These are phyloP conservation scores for Populus trichocarpa DNA, from an alignment of 441 rosid species.

Conservation along the genomic window DNA sequence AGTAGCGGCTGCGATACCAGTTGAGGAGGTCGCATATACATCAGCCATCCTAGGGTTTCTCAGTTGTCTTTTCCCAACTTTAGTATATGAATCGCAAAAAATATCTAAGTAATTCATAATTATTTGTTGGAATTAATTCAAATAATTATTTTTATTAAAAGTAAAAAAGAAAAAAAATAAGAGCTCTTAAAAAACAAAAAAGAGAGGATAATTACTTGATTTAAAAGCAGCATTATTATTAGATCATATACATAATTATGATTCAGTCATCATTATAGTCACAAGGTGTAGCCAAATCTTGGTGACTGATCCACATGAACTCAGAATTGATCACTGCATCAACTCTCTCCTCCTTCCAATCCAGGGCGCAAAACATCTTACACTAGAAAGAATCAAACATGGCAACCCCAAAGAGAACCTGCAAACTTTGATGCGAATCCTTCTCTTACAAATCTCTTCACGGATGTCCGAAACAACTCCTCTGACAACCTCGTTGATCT, in stretches of 20 bases:
- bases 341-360: slow-evolving; percentile 15
- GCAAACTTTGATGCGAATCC: slow-evolving; percentile 28
- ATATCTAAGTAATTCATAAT: too few species aligned
- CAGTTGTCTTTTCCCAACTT: too few species aligned
- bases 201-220: too few species aligned
- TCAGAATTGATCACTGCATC: neutral
- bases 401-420: slow-evolving; percentile 31
- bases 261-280: neutral
- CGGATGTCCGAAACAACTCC: slow-evolving; percentile 16
- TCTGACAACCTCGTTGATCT: slow-evolving; percentile 22
- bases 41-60: too few species aligned
- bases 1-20: too few species aligned
- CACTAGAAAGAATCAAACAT: slow-evolving; percentile 14
- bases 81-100: too few species aligned
- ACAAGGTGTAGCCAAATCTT: neutral
- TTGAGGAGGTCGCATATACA: too few species aligned
- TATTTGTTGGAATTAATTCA: too few species aligned
- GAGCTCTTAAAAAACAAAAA: too few species aligned
- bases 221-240: too few species aligned
- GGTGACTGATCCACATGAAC: neutral
- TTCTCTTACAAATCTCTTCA: slow-evolving; percentile 24
- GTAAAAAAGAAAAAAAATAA: too few species aligned
- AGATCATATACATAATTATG: neutral
- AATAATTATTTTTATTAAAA: too few species aligned
- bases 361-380: slow-evolving; percentile 42